A percentile compares a stretch with the other conserved stretches of the same genome.
Evolutionary conservation across 2,329 filamentous ascomycete species (phyloP).

Genomic region (Hymenoscyphus occultus): DNA sequence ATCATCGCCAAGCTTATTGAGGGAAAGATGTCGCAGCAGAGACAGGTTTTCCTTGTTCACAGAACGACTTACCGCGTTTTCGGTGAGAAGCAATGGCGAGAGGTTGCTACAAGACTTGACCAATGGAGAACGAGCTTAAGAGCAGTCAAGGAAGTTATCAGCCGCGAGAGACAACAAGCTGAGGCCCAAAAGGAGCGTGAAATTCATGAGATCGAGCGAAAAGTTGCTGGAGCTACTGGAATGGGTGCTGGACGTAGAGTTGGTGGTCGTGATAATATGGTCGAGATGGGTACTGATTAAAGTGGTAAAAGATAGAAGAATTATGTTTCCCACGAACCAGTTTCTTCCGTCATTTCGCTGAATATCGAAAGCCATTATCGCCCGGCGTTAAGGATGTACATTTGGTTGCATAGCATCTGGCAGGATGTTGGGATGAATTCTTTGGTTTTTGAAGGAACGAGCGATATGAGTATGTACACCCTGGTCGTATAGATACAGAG

Average conservation of each 20-base stretch:
- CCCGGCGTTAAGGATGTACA: conserved; percentile 33
- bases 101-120: conserved; percentile 86
- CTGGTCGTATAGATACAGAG: conserved; percentile 6
- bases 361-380: conserved; percentile 21
- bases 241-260: conserved; percentile 44
- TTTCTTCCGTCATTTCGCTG: conserved; percentile 7
- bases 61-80: conserved; percentile 96
- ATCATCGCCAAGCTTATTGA: conserved; percentile 94
- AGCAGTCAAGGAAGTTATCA: conserved; percentile 74
- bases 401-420: conserved; percentile 35
- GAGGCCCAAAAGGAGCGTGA: conserved; percentile 76
- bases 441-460: conserved; percentile 19
- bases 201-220: conserved; percentile 67
- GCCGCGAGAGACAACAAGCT: conserved; percentile 77
- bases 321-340: conserved; percentile 1
- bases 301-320: conserved; percentile 13
- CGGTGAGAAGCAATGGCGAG: conserved; percentile 95
- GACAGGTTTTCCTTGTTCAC: conserved; percentile 91
- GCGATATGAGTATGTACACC: conserved; percentile 7
- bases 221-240: conserved; percentile 40
- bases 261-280: conserved; percentile 35
- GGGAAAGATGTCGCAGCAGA: conserved; percentile 91
- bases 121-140: conserved; percentile 83
- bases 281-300: conserved; percentile 38
- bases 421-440: conserved; percentile 30